These are phyloP conservation scores for Apiospora sp. DNA, from an alignment of 2,329 filamentous ascomycete species.

Conservation along the genomic window DNA sequence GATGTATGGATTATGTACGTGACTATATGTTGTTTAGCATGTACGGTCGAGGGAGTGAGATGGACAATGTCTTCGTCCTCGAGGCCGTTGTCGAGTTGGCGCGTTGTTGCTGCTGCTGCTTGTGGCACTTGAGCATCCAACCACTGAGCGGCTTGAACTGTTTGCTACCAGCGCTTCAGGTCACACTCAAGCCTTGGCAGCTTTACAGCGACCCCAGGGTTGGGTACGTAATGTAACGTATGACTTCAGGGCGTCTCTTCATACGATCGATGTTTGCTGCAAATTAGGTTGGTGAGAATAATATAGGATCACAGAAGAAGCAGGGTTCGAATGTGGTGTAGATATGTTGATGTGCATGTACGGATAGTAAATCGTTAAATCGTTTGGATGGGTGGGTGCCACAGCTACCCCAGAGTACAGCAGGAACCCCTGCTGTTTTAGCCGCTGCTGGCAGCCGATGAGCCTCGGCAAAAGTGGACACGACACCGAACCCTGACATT, in stretches of 20 bases:
- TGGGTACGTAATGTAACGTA: not conserved
- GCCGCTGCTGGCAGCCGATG: constrained; percentile 11
- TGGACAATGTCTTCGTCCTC: not conserved
- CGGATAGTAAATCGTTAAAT: no score
- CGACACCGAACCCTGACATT: not conserved
- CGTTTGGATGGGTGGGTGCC: no score
- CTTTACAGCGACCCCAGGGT: not conserved
- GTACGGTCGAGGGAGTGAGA: not conserved
- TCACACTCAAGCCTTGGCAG: not conserved
- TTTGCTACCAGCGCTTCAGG: not conserved
- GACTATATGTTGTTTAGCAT: not conserved
- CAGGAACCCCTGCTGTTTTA: not conserved
- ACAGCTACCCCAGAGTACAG: not conserved
- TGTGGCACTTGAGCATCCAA: not conserved
- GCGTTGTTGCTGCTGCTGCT: not conserved
- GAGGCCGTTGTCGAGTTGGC: not conserved
- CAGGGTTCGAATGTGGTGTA: no score
- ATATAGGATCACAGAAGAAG: not conserved
- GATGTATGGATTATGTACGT: not conserved
- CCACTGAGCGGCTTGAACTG: not conserved
- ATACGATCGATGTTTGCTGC: no score
- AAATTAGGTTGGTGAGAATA: not conserved
- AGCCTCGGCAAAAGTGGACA: constrained; percentile 14
- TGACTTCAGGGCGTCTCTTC: not conserved
- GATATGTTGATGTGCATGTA: no score